Conservation (phyloP, 768 basidiomycete species). For the Termitomyces sp. region DNA sequence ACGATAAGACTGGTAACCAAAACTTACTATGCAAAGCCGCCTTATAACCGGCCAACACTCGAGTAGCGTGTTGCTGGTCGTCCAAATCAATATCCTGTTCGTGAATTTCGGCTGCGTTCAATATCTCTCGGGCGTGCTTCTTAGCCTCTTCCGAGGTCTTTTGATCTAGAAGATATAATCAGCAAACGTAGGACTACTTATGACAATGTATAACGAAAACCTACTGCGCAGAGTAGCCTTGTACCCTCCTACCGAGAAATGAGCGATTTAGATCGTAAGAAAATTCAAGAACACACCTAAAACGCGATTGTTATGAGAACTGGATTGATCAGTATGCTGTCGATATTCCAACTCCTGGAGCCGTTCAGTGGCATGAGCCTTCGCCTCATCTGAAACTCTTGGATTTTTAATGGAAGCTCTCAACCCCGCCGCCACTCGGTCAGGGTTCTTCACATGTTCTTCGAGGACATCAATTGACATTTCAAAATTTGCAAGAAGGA, state of each 20-base stretch:
- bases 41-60: conserved; percentile 52
- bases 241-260: conserved; percentile 33
- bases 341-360: conserved; percentile 25
- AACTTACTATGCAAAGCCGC: conserved; percentile 42
- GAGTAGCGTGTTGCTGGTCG: conserved; percentile 36
- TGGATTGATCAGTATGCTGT: background rate
- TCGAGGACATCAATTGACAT: background rate
- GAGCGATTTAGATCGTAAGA: background rate
- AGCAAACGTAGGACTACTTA: background rate
- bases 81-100: conserved; percentile 17
- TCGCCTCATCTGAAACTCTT: conserved; percentile 47
- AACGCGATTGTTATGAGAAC: conserved; percentile 8
- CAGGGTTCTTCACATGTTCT: conserved; percentile 29
- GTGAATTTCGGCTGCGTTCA: conserved; percentile 37
- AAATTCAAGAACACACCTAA: conserved; percentile 4
- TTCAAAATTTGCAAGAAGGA: background rate
- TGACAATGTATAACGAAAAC: conserved; percentile 1
- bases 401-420: conserved; percentile 54
- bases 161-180: conserved; percentile 26
- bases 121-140: conserved; percentile 46
- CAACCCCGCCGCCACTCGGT: conserved; percentile 49
- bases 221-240: conserved; percentile 43
- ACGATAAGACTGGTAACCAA: background rate
- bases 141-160: conserved; percentile 45
- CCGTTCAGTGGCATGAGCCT: conserved; percentile 36